phyloP scores from a whole-genome alignment of 164 flowering plant genomes.

The Magnolia sinica region DNA sequence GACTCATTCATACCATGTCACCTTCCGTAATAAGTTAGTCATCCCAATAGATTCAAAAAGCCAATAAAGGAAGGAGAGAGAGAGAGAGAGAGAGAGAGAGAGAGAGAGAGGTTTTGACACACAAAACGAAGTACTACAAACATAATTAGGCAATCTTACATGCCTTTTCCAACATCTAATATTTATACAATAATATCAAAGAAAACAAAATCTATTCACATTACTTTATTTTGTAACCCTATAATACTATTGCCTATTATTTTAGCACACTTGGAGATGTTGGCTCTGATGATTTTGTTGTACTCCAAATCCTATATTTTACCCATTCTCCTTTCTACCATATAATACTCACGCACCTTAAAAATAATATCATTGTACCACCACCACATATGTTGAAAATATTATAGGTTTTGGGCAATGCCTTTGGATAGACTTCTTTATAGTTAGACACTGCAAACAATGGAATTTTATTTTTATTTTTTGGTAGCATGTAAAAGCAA shows the following conservation, averaged over 20 bases:
- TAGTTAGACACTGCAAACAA: background rate
- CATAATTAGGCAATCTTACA: slow-evolving; percentile 1
- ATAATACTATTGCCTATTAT: slow-evolving; percentile 1
- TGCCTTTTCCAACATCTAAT: slow-evolving; percentile 2
- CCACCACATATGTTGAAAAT: background rate
- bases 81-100: background rate
- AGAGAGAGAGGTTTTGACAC: background rate
- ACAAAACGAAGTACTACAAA: background rate
- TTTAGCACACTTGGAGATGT: background rate
- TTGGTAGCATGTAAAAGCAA: background rate
- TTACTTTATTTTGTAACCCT: background rate
- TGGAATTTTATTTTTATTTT: background rate
- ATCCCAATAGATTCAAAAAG: background rate
- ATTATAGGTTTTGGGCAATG: background rate
- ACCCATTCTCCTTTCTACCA: background rate
- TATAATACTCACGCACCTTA: background rate
- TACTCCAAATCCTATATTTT: background rate
- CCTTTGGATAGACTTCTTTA: slow-evolving; percentile 4
- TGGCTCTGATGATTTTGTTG: background rate
- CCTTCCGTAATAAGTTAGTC: background rate
- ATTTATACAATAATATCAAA: background rate
- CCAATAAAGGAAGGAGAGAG: background rate
- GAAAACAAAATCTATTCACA: background rate
- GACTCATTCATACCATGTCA: too few relatives aligned
- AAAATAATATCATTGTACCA: background rate